Conservation (phyloP, 306 rosid species). For the Trifolium pratense region DNA sequence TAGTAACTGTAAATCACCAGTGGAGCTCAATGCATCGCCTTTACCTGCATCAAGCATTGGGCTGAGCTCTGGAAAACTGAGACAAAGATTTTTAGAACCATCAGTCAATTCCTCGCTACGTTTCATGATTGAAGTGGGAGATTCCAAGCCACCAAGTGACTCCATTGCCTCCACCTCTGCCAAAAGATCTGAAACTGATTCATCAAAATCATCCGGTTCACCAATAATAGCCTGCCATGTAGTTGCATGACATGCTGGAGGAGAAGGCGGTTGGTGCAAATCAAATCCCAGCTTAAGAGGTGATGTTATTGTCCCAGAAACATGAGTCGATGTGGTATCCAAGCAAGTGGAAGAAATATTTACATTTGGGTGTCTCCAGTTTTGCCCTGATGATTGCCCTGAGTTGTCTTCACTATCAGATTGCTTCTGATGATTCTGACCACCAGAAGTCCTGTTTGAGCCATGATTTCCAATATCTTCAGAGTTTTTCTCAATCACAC, state of each 20-base stretch:
- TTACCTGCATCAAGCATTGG: conserved; percentile 80
- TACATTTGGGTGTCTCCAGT: conserved; percentile 58
- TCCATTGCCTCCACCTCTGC: conserved; percentile 99
- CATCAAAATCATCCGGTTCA: conserved; percentile 79
- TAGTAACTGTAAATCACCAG: conserved; percentile 63
- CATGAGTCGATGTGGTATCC: conserved; percentile 52
- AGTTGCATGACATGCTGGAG: conserved; percentile 58
- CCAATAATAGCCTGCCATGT: conserved; percentile 76
- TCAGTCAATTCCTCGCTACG: conserved; percentile 66
- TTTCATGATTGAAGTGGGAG: conserved; percentile 70
- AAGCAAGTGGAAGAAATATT: conserved; percentile 53
- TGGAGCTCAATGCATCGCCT: conserved; percentile 83
- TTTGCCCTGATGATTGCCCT: conserved; percentile 73
- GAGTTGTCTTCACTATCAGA: conserved; percentile 75
- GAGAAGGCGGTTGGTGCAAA: conserved; percentile 57
- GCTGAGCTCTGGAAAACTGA: conserved; percentile 69
- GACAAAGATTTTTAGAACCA: conserved; percentile 73
- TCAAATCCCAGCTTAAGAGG: conserved; percentile 50
- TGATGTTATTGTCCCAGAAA: conserved; percentile 47
- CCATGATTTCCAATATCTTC: conserved; percentile 55
- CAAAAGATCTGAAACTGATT: conserved; percentile 93
- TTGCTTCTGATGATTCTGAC: conserved; percentile 59
- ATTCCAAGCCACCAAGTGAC: conserved; percentile 79
- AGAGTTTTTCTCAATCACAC: conserved; percentile 43
- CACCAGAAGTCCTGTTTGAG: conserved; percentile 50